Evolutionary conservation across 768 basidiomycete genomes (phyloP), one percentile per base, ranked within the genome.

Genomic region (Termitomyces sp.): DNA sequence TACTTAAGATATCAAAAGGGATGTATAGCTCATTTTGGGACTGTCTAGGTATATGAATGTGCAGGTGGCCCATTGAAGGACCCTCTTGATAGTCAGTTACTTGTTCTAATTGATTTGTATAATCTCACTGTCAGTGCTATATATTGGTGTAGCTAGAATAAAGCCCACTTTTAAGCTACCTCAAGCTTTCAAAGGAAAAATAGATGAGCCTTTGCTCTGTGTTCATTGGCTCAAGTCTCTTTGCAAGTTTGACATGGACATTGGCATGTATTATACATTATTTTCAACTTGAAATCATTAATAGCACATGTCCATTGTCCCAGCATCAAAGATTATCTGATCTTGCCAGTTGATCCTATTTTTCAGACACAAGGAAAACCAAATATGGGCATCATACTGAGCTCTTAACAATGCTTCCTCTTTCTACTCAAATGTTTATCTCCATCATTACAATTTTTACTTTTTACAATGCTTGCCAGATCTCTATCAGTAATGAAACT

Each of bases 391-490:
- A 13, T 53, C 68, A 0, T 57, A 61, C 13, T 53, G 27, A 24
- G 66, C 71, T 14, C 45, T 71, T 14, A 60, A 68, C n/a, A 27
- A 63, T 1, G 57, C 64, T 1, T 8, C 50, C 1, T 47, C 62
- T 4, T 72, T 73, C 45, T 72, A 66, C 56, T 62, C 71, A 1
- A 72, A 70, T 46, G 67, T 67, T 0, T 73, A 73, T 61, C 62
- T 73, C 40, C 64, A 65, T 1, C 69, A 68, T 40, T 57, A 56
- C 18, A 65, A 71, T 49, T 73, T 73, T 36, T 67, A 49, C 37
- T 55, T 62, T 3, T 56, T 73, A 16, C 63, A 60, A 12, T 46
- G 46, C 22, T 43, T 42, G 6, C 44, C 26, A n/a, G 53, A 45
- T 14, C 42, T 30, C 6, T 24, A 40, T 27, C 22, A 2, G 2